Evolutionary conservation across 768 basidiomycete species (phyloP).

Genomic region (Rhizopogon vulgaris): DNA sequence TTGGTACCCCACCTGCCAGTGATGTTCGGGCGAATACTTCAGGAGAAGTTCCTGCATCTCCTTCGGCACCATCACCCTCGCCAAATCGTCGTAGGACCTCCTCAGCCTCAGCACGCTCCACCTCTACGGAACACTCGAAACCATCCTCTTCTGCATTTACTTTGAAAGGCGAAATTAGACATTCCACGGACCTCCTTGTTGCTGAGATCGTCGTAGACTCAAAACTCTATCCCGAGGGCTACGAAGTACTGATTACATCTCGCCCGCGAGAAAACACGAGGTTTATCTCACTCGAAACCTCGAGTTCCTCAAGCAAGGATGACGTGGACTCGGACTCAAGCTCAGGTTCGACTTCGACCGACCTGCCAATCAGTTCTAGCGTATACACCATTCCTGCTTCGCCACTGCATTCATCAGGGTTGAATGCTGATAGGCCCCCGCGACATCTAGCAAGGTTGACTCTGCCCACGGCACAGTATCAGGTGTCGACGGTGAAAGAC

Average conservation of each 20-base stretch:
- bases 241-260: conserved; percentile 46
- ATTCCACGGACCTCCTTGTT: conserved; percentile 65
- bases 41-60: conserved; percentile 16
- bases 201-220: conserved; percentile 79
- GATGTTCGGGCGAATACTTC: conserved; percentile 10
- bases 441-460: conserved; percentile 75
- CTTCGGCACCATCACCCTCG: conserved; percentile 12
- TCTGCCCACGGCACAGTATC: conserved; percentile 79
- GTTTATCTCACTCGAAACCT: conserved; percentile 28
- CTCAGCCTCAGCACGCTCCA: conserved; percentile 23
- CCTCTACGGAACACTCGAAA: conserved; percentile 28
- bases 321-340: neutral
- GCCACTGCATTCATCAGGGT: conserved; percentile 68
- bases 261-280: conserved; percentile 32
- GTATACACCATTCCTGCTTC: conserved; percentile 79
- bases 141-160: conserved; percentile 53
- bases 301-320: conserved; percentile 12
- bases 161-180: conserved; percentile 52
- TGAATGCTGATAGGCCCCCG: conserved; percentile 44
- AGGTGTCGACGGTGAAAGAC: conserved; percentile 69
- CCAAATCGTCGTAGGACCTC: conserved; percentile 13
- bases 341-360: conserved; percentile 4
- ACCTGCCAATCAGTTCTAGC: conserved; percentile 49
- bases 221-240: conserved; percentile 75
- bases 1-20: conserved; percentile 2